Evolutionary conservation across 116 monocot species (phyloP), one percentile per base, ranked within the genome.

Genomic region (Papilionanthe hybrid): DNA sequence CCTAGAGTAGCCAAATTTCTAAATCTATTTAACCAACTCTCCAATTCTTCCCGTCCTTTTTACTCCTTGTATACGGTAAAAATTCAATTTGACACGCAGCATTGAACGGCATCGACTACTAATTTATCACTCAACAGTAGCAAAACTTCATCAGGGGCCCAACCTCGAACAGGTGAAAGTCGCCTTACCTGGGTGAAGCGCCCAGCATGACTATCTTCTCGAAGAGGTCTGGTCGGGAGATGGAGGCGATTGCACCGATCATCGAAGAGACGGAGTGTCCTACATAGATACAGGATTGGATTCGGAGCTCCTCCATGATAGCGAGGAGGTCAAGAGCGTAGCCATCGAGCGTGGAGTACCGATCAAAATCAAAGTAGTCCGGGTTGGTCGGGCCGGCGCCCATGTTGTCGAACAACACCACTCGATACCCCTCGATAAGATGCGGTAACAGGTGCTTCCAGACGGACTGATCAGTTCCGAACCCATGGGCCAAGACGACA

Each of bases 381-480:
- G 99, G 99, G 85, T 99, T 95, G 65, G 95, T 99, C 41, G 99
- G 82, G 0, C 99, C 99, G 10, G 99, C 93, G 5, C 99, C 99
- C 89, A 99, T 99, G 93, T 87, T 95, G 85, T 99, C 99, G 90
- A 87, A 99, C 67, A 99, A 88, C 42, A 99, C 87, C n/a, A 99
- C 91, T 22, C 90, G 79, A 89, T 90, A 88, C 12, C 92, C 93
- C 9, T 86, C 85, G 20, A 93, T 77, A 69, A 99, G 88, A 82
- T 95, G 99, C 53, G 95, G 93, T 56, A 95, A 82, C 48, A 99
- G 87, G 88, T 99, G 95, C 84, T 89, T 93, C 99, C 99, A 99
- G 83, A 95, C 99, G 72, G 99, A 99, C 86, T 99, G 99, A 87
- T 99, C 99, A 47, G 99, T 99, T 53, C 99, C 99, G 89, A 99